Evolutionary conservation across 768 basidiomycete genomes (phyloP), one percentile per base, ranked within the genome.

Genomic region (Scleroderma citrinum): DNA sequence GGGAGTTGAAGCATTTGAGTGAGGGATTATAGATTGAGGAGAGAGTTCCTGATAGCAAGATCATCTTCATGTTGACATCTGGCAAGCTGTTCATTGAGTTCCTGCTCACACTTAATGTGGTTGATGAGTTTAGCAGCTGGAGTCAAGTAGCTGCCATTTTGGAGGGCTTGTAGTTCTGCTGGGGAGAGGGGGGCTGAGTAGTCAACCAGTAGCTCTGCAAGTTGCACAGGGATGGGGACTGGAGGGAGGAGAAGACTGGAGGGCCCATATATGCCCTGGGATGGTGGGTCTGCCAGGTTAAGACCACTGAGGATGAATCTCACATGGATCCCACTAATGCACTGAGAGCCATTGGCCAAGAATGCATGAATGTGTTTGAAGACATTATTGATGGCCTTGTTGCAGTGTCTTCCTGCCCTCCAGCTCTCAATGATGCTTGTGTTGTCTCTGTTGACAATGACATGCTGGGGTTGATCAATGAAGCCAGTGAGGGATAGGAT

Each of bases 211-310:
- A 56, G 38, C 3, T 43, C 24, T 16, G 17, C 0, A 29, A 61
- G 49, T 5, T 50, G 44, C 4, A 4, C 12, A 5, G 53, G 49
- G 26, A 54, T 50, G 4, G 24, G 11, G 35, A 57, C 45, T 2
- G 19, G 26, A 3, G 56, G 58, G 31, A 59, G 56, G 8, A 55
- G 42, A 39, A 52, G 51, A 44, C 17, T 21, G 0, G 1, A 0
- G 0, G 54, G 20, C 0, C 24, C 13, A 26, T 46, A 58, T 16
- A n/a, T 24, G 0, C 60, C 62, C 4, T 60, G 20, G 0, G 60
- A 61, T 0, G 53, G 56, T 0, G 5, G 14, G 36, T 63, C 60
- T 11, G 62, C 56, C 16, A 60, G 62, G 44, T 63, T 61, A 20
- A 35, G 0, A 0, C 11, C 19, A 8, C 47, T 49, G 0, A 3